Evolutionary conservation across 2,329 filamentous ascomycete genomes (phyloP).

Genomic region (Hypoxylon sp.): DNA sequence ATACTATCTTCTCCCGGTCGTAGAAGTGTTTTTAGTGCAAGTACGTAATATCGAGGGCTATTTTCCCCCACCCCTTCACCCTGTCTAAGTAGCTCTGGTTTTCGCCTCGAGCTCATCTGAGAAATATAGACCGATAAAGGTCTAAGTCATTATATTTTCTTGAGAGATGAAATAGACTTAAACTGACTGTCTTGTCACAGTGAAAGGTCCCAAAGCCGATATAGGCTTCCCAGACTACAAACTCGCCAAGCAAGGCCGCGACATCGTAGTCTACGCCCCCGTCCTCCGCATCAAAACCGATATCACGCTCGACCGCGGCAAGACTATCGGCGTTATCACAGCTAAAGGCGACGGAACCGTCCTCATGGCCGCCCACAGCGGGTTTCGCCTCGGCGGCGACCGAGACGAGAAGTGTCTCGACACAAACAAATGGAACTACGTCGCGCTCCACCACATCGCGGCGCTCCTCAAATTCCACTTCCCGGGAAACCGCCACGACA

Average conservation of each 20-base stretch:
- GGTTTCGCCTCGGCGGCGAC: conserved; percentile 30
- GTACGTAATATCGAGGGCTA: conserved; percentile 8
- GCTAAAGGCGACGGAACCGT: conserved; percentile 33
- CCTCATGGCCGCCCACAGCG: conserved; percentile 45
- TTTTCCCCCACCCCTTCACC: no score
- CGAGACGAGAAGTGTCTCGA: conserved; percentile 42
- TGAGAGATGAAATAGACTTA: no score
- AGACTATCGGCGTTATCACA: conserved; percentile 47
- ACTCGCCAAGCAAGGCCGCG: conserved; percentile 40
- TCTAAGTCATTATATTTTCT: background rate
- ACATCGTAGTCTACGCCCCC: conserved; percentile 41
- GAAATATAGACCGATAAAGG: background rate
- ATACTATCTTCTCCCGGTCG: conserved; percentile 35
- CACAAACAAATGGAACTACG: conserved; percentile 41
- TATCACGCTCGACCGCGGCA: conserved; percentile 37
- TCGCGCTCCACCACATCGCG: conserved; percentile 44
- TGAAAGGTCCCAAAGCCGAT: conserved; percentile 37
- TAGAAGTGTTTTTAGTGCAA: conserved; percentile 27
- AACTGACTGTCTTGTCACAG: conserved; percentile 1
- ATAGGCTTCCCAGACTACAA: conserved; percentile 40
- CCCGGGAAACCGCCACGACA: conserved; percentile 42
- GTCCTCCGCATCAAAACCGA: conserved; percentile 41
- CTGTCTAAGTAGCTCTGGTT: background rate
- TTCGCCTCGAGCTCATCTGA: background rate
- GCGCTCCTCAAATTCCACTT: conserved; percentile 44